phyloP scores from a whole-genome alignment of 768 basidiomycete species.

The Trametes elegans region DNA sequence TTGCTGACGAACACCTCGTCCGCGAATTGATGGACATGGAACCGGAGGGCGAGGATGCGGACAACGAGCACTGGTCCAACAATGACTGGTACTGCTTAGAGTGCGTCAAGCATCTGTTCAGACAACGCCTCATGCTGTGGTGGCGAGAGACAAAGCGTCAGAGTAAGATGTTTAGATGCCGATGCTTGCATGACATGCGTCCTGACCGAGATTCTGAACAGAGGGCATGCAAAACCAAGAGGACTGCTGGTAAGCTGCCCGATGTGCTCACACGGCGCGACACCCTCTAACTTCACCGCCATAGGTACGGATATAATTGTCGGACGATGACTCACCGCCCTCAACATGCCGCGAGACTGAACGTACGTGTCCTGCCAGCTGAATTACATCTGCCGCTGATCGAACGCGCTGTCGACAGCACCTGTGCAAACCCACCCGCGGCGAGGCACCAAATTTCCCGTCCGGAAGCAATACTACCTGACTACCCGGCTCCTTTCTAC shows the following conservation, averaged over 20 bases:
- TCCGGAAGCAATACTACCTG: not conserved
- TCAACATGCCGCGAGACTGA: constrained; percentile 29
- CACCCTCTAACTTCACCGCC: too few species aligned
- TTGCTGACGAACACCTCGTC: not conserved
- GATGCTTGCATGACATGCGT: not conserved
- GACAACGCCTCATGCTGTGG: constrained; percentile 23
- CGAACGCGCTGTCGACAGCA: not conserved
- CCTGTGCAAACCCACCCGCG: constrained; percentile 11
- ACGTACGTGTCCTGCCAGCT: constrained; percentile 22
- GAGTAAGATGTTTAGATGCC: constrained; percentile 3
- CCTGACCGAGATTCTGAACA: not conserved
- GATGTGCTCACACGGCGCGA: too few species aligned
- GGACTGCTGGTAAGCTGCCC: constrained; percentile 34
- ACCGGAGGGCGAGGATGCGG: constrained; percentile 1
- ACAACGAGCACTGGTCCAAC: constrained; percentile 20
- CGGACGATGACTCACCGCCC: constrained; percentile 32
- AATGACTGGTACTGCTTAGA: constrained; percentile 28
- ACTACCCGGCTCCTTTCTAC: not conserved
- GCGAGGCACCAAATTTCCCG: not conserved
- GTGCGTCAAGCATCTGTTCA: constrained; percentile 21
- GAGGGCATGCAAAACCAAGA: constrained; percentile 20
- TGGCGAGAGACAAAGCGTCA: constrained; percentile 15
- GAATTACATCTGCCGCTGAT: not conserved
- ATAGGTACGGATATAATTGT: constrained; percentile 37
- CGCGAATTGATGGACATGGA: constrained; percentile 7